A percentile compares a stretch with the other conserved stretches of the same genome.
phyloP scores from a whole-genome alignment of 768 basidiomycete species.

The Phlegmacium glaucopus region DNA sequence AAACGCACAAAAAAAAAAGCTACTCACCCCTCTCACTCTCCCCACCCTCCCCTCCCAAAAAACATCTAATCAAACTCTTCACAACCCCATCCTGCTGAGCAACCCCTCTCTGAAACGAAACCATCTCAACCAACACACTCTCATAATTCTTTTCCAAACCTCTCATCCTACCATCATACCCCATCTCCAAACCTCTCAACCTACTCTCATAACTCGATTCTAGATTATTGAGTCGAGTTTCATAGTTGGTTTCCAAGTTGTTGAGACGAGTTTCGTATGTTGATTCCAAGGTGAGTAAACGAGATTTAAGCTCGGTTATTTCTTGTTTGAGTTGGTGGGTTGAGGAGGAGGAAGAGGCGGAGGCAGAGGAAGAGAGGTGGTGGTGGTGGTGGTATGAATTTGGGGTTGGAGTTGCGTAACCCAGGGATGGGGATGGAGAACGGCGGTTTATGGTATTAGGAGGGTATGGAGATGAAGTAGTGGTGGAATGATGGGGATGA shows the following conservation, averaged over 20 bases:
- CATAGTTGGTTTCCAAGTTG: too few relatives aligned
- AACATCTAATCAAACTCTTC: conserved; percentile 79
- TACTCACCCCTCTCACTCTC: background rate
- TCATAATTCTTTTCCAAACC: conserved; percentile 37
- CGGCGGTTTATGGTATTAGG: background rate
- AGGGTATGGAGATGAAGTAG: conserved; percentile 5
- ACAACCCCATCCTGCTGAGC: conserved; percentile 83
- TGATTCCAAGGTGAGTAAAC: too few relatives aligned
- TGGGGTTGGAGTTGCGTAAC: background rate
- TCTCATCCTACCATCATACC: conserved; percentile 18
- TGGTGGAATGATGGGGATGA: conserved; percentile 4
- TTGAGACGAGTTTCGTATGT: too few relatives aligned
- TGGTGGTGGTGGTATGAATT: conserved; percentile 6
- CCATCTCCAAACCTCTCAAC: too few relatives aligned
- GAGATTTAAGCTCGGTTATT: too few relatives aligned
- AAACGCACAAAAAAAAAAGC: conserved; percentile 5
- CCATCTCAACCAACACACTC: conserved; percentile 34
- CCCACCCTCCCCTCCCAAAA: conserved; percentile 47
- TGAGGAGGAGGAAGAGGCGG: conserved; percentile 13
- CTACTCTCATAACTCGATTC: too few relatives aligned
- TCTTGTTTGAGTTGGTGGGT: too few relatives aligned
- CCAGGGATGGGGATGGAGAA: too few relatives aligned
- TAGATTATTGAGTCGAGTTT: too few relatives aligned
- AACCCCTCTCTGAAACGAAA: conserved; percentile 37
- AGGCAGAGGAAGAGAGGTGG: conserved; percentile 19